A percentile compares a stretch with the other conserved stretches of the same genome.
These are phyloP conservation scores for Pythium folliculosum DNA, from an alignment of 352 stramenopile species.

Conservation along the genomic window DNA sequence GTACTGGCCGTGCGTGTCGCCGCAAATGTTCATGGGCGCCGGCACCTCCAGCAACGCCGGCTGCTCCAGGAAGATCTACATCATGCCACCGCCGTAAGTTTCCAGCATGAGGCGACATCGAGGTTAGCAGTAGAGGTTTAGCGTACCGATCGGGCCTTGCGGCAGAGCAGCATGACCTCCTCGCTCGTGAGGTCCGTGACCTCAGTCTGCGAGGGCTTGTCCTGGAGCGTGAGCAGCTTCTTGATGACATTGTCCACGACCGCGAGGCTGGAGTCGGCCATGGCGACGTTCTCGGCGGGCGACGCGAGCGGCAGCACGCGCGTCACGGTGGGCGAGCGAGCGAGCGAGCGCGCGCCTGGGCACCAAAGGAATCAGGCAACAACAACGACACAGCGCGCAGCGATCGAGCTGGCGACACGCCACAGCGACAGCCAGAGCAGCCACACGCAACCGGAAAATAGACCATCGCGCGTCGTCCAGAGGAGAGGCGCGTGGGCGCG, in stretches of 20 bases:
- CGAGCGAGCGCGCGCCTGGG: background rate
- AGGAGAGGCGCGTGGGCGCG: background rate
- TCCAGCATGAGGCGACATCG: background rate
- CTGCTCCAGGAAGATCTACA: slow-evolving; percentile 90
- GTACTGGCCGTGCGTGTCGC: slow-evolving; percentile 98
- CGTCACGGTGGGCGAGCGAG: slow-evolving; percentile 21
- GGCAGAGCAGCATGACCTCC: slow-evolving; percentile 77
- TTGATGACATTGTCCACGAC: slow-evolving; percentile 74
- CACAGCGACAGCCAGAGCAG: background rate
- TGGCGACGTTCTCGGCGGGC: slow-evolving; percentile 16
- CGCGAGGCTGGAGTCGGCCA: slow-evolving; percentile 56
- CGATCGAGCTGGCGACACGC: background rate
- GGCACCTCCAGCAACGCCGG: slow-evolving; percentile 94
- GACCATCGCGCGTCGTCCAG: background rate
- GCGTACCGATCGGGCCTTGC: slow-evolving; percentile 68
- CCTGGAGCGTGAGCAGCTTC: slow-evolving; percentile 72
- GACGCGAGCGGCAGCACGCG: slow-evolving; percentile 16
- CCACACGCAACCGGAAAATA: background rate
- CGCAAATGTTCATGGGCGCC: slow-evolving; percentile 96
- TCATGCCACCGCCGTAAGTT: background rate
- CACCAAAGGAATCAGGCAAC: background rate
- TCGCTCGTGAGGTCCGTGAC: slow-evolving; percentile 80
- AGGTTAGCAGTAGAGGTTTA: background rate
- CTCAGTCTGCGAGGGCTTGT: slow-evolving; percentile 76
- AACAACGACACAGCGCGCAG: background rate